Evolutionary conservation across 139 green algal species (phyloP).

Genomic region (Micractinium conductrix): DNA sequence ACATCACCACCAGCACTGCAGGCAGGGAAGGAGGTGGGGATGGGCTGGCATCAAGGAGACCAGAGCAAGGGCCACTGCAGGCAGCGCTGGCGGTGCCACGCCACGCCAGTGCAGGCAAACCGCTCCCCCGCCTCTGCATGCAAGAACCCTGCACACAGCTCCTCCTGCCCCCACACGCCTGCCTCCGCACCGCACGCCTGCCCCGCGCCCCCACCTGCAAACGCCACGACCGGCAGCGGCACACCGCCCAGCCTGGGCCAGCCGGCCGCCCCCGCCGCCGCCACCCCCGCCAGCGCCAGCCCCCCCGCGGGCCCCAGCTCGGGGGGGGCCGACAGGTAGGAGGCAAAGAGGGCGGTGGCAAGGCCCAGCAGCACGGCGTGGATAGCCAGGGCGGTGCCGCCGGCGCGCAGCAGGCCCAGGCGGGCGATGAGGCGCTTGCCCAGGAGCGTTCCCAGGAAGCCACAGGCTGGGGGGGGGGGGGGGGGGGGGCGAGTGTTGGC

Average conservation of each 20-base stretch:
- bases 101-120: too few species aligned
- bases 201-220: slow-evolving; percentile 46
- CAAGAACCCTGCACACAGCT: too few species aligned
- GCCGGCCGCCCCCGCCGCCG: neutral
- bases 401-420: slow-evolving; percentile 49
- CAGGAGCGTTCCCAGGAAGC: slow-evolving; percentile 56
- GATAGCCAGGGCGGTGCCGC: slow-evolving; percentile 36
- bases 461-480: slow-evolving; percentile 26
- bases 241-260: slow-evolving; percentile 27
- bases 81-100: too few species aligned
- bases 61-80: too few species aligned
- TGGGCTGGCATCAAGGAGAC: too few species aligned
- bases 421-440: slow-evolving; percentile 42
- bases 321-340: slow-evolving; percentile 8
- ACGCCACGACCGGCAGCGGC: slow-evolving; percentile 44
- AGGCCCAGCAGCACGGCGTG: slow-evolving; percentile 22
- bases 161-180: neutral
- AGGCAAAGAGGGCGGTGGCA: neutral
- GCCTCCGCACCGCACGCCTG: too few species aligned
- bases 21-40: neutral
- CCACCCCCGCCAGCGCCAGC: slow-evolving; percentile 19
- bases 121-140: too few species aligned
- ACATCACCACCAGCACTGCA: slow-evolving; percentile 47
- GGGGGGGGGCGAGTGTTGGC: too few species aligned
- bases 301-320: slow-evolving; percentile 17